Base-by-base conservation (phyloP, 208 protist species). In the Acanthamoeba rhysodes region DNA sequence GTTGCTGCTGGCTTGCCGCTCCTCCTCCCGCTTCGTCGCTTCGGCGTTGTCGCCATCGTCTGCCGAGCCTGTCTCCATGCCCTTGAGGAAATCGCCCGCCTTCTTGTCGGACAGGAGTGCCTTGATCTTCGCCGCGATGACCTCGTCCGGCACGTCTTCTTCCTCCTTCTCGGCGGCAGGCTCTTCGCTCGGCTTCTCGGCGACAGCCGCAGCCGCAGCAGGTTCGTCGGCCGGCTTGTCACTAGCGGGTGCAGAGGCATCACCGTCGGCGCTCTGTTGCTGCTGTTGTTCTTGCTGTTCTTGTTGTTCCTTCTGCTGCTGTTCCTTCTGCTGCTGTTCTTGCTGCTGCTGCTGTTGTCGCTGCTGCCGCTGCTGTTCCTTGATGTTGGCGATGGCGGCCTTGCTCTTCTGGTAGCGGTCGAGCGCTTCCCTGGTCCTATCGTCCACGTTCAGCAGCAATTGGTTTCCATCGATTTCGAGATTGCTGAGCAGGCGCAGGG, bases 401-500 rank as follows among this genome's bases (percentile, higher is more conserved):
- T 87, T 87, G 22, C 64, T 87, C 78, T 96, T 82, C 7, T 95
- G n/a, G 88, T 96, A 96, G 37, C 90, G 78, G 59, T 94, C 78
- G 0, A 95, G 80, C 57, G 57, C 66, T 45, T 84, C 90, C 64
- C 95, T 95, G 48, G 88, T 94, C 22, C 78, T 95, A 55, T 96
- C 95, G 29, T 96, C 95, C 64, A 96, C 94, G 22, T 96, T 95
- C 12, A 96, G 55, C 18, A 96, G 27, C 41, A 96, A 37, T 27
- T 95, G 90, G 16, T 88, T 94, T 32, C 93, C 96, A 53, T 96
- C 91, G 20, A 96, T 24, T 50, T 96, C 78, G 5, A 96, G 78
- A 62, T 97, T 80, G 53, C 95, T 96, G 37, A 97, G 50, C 57
- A 97, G 16, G 53, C 93, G 82, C n/a, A 97, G 45, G 29, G 96